phyloP scores from a whole-genome alignment of 352 stramenopile genomes.

The Phytophthora constricta region DNA sequence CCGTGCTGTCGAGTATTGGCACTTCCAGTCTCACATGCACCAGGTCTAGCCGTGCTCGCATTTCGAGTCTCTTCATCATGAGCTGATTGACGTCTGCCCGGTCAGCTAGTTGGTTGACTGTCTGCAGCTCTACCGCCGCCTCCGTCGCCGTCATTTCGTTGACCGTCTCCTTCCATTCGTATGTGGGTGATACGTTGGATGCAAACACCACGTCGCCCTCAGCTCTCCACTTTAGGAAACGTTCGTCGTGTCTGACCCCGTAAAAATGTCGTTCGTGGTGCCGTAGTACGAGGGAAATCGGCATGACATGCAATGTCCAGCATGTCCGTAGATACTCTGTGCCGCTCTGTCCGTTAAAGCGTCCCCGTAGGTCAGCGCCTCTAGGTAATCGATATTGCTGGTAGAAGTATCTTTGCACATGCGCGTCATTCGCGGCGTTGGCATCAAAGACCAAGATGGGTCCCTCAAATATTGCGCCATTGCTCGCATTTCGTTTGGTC shows the following conservation, averaged over 20 bases:
- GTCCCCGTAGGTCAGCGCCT: neutral
- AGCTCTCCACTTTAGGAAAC: neutral
- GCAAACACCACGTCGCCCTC: conserved; percentile 2
- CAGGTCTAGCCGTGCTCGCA: neutral
- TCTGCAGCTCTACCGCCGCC: neutral
- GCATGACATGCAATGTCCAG: conserved; percentile 1
- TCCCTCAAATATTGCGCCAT: conserved; percentile 8
- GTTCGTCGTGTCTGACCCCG: conserved; percentile 7
- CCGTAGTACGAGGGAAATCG: conserved; percentile 3
- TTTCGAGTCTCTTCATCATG: neutral
- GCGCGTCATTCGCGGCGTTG: neutral
- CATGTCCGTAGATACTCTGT: neutral
- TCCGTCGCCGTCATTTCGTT: neutral
- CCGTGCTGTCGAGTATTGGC: neutral
- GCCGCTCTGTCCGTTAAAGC: conserved; percentile 1
- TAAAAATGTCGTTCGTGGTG: conserved; percentile 9
- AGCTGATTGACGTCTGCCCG: neutral
- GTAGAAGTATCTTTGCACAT: conserved; percentile 11
- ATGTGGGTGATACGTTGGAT: neutral
- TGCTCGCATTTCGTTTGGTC: neutral
- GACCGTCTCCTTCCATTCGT: neutral
- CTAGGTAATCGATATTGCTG: neutral
- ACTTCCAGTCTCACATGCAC: neutral
- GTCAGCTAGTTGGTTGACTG: neutral
- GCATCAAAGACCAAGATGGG: conserved; percentile 3